phyloP scores from a whole-genome alignment of 2,329 filamentous ascomycete species.

The Samsoniella hepiali region DNA sequence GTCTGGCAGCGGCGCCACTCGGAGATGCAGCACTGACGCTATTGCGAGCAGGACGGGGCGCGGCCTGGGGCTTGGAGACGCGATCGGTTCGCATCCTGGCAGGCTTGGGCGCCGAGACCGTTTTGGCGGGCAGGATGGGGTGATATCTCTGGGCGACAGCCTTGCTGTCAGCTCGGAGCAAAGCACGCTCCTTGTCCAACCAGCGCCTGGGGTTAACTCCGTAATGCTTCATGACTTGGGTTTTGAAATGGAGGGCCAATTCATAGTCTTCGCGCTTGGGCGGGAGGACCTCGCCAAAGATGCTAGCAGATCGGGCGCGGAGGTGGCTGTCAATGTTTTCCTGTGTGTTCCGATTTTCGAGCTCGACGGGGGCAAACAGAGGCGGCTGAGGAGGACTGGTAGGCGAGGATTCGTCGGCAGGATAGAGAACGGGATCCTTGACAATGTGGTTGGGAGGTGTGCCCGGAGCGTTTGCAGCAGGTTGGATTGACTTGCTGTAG shows the following conservation, averaged over 20 bases:
- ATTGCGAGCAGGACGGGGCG: constrained; percentile 36
- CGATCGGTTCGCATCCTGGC: constrained; percentile 31
- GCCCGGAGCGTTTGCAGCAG: constrained; percentile 27
- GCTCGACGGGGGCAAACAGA: constrained; percentile 46
- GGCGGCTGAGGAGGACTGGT: constrained; percentile 45
- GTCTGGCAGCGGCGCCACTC: constrained; percentile 29
- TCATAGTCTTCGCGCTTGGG: constrained; percentile 54
- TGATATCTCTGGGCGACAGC: constrained; percentile 39
- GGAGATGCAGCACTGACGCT: constrained; percentile 25
- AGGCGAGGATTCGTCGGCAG: constrained; percentile 40
- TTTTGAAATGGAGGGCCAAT: constrained; percentile 50
- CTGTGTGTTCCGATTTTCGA: constrained; percentile 35
- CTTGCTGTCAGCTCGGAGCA: constrained; percentile 47
- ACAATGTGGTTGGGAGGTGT: constrained; percentile 32
- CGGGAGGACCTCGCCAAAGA: constrained; percentile 44
- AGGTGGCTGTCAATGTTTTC: constrained; percentile 51
- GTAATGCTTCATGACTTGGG: constrained; percentile 48
- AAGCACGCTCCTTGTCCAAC: constrained; percentile 49
- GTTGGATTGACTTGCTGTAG: constrained; percentile 40
- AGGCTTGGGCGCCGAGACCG: constrained; percentile 28
- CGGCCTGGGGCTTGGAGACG: constrained; percentile 35
- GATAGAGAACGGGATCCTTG: constrained; percentile 59
- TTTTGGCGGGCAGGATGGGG: constrained; percentile 44
- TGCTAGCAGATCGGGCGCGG: constrained; percentile 38
- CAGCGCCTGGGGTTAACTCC: constrained; percentile 43